Percentiles rank a stretch among this genome's conserved stretches.
Conservation (phyloP, 305 asterid species). For the Fraxinus albicans region DNA sequence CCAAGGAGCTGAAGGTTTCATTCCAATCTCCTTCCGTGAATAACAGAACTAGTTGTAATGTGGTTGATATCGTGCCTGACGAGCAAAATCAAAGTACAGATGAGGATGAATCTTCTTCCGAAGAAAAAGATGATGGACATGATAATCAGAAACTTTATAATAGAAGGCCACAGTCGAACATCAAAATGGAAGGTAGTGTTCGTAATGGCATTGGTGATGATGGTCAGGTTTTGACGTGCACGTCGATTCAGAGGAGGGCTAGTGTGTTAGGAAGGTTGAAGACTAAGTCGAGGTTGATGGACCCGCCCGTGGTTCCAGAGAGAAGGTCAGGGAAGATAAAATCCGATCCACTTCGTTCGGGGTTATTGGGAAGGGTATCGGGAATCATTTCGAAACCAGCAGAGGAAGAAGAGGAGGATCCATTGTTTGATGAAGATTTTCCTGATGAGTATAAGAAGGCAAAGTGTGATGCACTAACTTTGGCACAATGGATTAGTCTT, state of each 20-base stretch:
- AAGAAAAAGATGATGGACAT: background rate
- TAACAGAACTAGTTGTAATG: constrained; percentile 8
- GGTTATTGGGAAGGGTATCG: constrained; percentile 34
- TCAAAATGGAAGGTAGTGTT: background rate
- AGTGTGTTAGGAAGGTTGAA: constrained; percentile 48
- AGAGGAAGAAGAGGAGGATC: constrained; percentile 74
- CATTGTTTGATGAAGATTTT: constrained; percentile 58
- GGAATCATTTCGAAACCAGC: constrained; percentile 29
- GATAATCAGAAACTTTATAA: constrained; percentile 23
- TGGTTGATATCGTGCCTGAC: constrained; percentile 33
- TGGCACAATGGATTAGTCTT: background rate
- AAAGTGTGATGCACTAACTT: constrained; percentile 25
- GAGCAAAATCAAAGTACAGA: constrained; percentile 21
- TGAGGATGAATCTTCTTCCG: background rate
- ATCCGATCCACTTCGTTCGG: constrained; percentile 46
- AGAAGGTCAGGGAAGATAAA: constrained; percentile 39
- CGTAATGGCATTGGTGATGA: constrained; percentile 20
- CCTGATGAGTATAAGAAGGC: constrained; percentile 55
- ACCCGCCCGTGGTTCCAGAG: constrained; percentile 37
- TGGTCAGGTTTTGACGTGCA: constrained; percentile 57
- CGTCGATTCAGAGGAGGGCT: constrained; percentile 55
- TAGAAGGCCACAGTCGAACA: constrained; percentile 36
- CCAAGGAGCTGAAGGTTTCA: constrained; percentile 45
- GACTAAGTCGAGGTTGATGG: constrained; percentile 33
- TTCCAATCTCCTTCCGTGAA: constrained; percentile 25